Evolutionary conservation across 495 filamentous ascomycete species (phyloP).

Genomic region (Annulohypoxylon bovei): DNA sequence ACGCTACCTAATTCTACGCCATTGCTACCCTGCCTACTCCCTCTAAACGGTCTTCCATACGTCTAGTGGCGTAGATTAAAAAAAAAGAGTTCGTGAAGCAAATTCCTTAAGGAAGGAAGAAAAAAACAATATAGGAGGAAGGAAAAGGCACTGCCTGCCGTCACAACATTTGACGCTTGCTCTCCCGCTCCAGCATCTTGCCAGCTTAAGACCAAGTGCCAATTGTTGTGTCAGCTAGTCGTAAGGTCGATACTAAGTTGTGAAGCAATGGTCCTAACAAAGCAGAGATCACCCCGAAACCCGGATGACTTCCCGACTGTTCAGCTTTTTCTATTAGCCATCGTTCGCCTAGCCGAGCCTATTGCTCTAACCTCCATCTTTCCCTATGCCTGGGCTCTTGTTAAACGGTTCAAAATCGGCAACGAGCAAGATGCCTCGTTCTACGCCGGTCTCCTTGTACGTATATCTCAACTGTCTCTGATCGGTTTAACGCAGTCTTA

Average conservation of each 20-base stretch:
- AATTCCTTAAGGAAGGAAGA: constrained; percentile 7
- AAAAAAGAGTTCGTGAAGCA: constrained; percentile 21
- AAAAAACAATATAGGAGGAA: constrained; percentile 16
- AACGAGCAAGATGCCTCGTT: constrained; percentile 77
- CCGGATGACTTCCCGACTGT: constrained; percentile 74
- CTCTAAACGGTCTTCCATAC: constrained; percentile 2
- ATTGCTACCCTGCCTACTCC: constrained; percentile 13
- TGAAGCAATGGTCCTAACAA: constrained; percentile 57
- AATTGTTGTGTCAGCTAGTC: constrained; percentile 44
- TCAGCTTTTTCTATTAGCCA: constrained; percentile 76
- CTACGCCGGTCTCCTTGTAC: constrained; percentile 78
- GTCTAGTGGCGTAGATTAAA: constrained; percentile 30
- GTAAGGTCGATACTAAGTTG: constrained; percentile 46
- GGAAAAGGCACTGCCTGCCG: constrained; percentile 33
- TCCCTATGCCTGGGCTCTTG: constrained; percentile 86
- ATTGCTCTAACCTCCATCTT: constrained; percentile 89
- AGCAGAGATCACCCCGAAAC: constrained; percentile 57
- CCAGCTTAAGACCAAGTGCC: constrained; percentile 29
- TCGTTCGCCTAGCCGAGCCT: constrained; percentile 81
- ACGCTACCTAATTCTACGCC: constrained; percentile 15
- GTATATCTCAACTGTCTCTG: constrained; percentile 4
- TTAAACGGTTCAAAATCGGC: constrained; percentile 76
- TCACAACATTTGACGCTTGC: constrained; percentile 32
- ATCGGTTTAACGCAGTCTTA: background rate
- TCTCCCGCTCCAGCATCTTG: constrained; percentile 27